Evolutionary conservation across 164 flowering plant genomes (phyloP).

Genomic region (Dillenia suffruticosa): DNA sequence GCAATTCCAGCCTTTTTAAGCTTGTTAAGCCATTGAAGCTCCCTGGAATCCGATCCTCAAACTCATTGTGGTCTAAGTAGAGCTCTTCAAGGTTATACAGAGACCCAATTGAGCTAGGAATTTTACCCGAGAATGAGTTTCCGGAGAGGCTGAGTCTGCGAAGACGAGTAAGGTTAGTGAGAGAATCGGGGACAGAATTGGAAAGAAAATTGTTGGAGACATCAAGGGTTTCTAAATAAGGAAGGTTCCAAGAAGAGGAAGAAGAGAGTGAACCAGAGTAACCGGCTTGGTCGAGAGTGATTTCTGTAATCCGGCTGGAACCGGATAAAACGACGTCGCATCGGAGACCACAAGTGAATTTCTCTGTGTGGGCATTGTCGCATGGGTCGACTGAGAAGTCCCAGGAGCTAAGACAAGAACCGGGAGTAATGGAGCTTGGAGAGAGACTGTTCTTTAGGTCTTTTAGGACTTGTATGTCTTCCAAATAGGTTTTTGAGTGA

Average conservation of each 20-base stretch:
- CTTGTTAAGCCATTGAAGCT: constrained; percentile 34
- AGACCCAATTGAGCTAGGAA: constrained; percentile 58
- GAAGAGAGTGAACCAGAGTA: constrained; percentile 60
- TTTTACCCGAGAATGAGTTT: constrained; percentile 69
- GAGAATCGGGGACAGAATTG: constrained; percentile 54
- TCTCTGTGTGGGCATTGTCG: constrained; percentile 50
- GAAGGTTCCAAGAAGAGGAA: constrained; percentile 44
- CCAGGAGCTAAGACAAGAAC: constrained; percentile 80
- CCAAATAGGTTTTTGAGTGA: constrained; percentile 36
- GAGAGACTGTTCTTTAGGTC: constrained; percentile 38
- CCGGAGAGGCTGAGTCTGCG: constrained; percentile 54
- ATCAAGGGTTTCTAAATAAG: constrained; percentile 59
- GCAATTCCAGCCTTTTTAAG: constrained; percentile 63
- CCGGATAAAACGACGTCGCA: constrained; percentile 46
- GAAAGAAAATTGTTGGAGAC: constrained; percentile 56
- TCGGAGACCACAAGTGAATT: constrained; percentile 87
- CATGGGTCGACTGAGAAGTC: constrained; percentile 87
- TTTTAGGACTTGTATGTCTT: constrained; percentile 47
- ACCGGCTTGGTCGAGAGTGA: constrained; percentile 79
- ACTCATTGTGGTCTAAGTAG: constrained; percentile 56
- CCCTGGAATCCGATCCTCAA: constrained; percentile 51
- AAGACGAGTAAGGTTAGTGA: constrained; percentile 53
- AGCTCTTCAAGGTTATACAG: constrained; percentile 61
- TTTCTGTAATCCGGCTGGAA: constrained; percentile 60
- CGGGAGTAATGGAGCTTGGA: constrained; percentile 42